Percentiles rank a stretch among this genome's conserved stretches.
Evolutionary conservation across 371 early-diverging fungal genomes (phyloP).

Genomic region (Entomophthora muscae): DNA sequence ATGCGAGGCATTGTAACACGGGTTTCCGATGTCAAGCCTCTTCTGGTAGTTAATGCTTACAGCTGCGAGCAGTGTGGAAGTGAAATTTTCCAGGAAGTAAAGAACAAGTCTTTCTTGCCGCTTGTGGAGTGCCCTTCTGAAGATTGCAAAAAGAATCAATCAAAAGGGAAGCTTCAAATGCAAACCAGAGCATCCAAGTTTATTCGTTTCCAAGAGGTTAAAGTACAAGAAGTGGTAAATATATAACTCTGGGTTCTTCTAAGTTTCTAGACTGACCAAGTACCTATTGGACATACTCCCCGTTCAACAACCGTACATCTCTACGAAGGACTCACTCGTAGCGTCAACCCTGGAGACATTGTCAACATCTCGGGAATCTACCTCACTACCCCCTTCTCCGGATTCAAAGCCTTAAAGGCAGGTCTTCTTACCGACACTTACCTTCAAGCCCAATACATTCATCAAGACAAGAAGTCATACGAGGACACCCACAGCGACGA

Average conservation of each 20-base stretch:
- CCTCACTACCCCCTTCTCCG: conserved; percentile 87
- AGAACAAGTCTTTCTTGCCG: conserved; percentile 60
- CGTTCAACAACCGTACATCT: conserved; percentile 88
- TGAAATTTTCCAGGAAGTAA: conserved; percentile 96
- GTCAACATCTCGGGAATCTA: conserved; percentile 82
- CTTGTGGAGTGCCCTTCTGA: conserved; percentile 77
- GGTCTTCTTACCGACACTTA: conserved; percentile 94
- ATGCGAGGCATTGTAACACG: conserved; percentile 94
- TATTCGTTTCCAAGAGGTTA: conserved; percentile 86
- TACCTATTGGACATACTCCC: conserved; percentile 97
- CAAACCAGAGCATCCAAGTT: conserved; percentile 94
- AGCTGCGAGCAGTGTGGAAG: conserved; percentile 93
- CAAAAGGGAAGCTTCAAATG: conserved; percentile 78
- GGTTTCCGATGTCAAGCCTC: conserved; percentile 92
- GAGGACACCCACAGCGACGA: conserved; percentile 50
- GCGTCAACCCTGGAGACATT: conserved; percentile 82
- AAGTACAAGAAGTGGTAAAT: conserved; percentile 79
- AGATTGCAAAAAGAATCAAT: conserved; percentile 66
- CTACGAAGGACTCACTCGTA: conserved; percentile 66
- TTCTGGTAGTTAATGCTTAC: conserved; percentile 81
- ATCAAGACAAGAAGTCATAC: conserved; percentile 76
- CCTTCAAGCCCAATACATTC: conserved; percentile 73
- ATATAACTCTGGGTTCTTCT: not conserved
- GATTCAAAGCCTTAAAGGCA: conserved; percentile 80
- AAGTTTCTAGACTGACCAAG: conserved; percentile 67